Percentiles rank a stretch among this genome's conserved stretches.
Conservation (phyloP, 179 eudicot species). For the Gypsophila paniculata region DNA sequence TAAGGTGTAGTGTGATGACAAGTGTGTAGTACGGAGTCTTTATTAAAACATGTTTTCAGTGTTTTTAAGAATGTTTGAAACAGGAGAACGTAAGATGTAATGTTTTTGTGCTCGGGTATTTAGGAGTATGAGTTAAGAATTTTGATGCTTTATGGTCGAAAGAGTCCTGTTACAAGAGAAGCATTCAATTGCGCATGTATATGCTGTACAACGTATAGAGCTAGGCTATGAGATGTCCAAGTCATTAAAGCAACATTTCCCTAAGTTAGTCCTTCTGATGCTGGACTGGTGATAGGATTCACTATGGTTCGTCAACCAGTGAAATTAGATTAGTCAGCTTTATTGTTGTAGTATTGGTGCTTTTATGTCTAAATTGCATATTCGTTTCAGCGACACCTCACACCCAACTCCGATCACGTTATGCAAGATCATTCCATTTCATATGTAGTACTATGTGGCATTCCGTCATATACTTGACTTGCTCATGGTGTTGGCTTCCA, state of each 20-base stretch:
- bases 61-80: not conserved
- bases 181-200: not conserved
- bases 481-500: not conserved
- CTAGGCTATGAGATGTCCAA: not conserved
- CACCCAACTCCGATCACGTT: not conserved
- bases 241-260: not conserved
- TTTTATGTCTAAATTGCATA: not conserved
- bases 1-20: not conserved
- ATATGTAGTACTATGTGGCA: not conserved
- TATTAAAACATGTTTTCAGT: no score
- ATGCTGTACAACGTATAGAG: not conserved
- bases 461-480: not conserved
- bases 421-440: not conserved
- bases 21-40: no score
- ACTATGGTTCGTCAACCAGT: not conserved
- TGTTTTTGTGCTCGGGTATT: not conserved
- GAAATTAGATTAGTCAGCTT: not conserved
- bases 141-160: not conserved
- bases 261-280: not conserved
- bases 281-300: no score
- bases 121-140: not conserved
- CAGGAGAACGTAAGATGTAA: not conserved
- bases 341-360: not conserved
- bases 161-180: not conserved
- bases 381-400: not conserved